phyloP scores from a whole-genome alignment of 179 eudicot genomes.

The Dionaea muscipula region DNA sequence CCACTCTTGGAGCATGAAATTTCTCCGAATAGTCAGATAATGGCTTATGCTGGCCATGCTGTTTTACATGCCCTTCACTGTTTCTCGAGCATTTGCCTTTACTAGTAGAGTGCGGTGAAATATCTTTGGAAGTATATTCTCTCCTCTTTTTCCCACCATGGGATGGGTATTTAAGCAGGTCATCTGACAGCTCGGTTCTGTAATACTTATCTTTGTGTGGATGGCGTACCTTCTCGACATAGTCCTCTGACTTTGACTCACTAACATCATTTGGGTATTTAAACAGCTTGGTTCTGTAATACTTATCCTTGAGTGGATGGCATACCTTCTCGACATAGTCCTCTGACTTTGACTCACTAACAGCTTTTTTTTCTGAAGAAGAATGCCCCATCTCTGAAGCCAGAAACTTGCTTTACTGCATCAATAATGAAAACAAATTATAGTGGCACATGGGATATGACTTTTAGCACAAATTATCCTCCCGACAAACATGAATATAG shows the following conservation, averaged over 20 bases:
- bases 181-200: slow-evolving; percentile 9
- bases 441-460: no score
- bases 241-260: slow-evolving; percentile 23
- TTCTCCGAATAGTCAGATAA: slow-evolving; percentile 20
- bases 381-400: no score
- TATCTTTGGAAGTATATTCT: slow-evolving; percentile 18
- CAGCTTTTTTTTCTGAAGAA: no score
- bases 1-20: slow-evolving; percentile 17
- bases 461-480: no score
- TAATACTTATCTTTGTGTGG: slow-evolving; percentile 16
- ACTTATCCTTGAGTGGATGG: slow-evolving; percentile 16
- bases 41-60: slow-evolving; percentile 23
- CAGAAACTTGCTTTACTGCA: no score
- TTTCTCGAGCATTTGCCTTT: slow-evolving; percentile 27
- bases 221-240: slow-evolving; percentile 14
- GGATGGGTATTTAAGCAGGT: slow-evolving; percentile 24
- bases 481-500: no score
- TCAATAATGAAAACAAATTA: no score
- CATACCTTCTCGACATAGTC: slow-evolving; percentile 18
- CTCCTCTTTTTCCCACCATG: slow-evolving; percentile 13
- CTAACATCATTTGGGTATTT: slow-evolving; percentile 34
- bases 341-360: slow-evolving; percentile 27
- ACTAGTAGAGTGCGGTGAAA: slow-evolving; percentile 27
- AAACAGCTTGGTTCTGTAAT: slow-evolving; percentile 11
- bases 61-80: slow-evolving; percentile 14